Conservation (phyloP, 2,329 filamentous ascomycete genomes). For the Ophiostoma fasciatum region DNA sequence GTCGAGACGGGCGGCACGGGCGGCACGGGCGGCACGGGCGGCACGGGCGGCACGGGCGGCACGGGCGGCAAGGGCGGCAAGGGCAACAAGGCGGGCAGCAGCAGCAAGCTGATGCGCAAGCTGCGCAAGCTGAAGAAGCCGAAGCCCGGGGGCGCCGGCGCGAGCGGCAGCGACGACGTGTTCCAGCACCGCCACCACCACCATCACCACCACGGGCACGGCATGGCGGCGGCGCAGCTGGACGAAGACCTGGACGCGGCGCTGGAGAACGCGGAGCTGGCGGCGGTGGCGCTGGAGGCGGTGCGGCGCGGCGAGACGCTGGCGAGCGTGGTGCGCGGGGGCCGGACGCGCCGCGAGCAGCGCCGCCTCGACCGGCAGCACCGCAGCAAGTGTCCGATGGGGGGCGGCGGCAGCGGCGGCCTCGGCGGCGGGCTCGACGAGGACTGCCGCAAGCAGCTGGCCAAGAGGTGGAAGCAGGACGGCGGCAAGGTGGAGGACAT, state of each 20-base stretch:
- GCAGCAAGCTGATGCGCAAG: too few relatives aligned
- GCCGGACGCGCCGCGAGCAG: too few relatives aligned
- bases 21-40: too few relatives aligned
- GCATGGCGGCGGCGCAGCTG: constrained; percentile 17
- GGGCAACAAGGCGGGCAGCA: constrained; percentile 1
- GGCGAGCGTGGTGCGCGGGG: constrained; percentile 18
- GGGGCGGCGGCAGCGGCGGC: constrained; percentile 3
- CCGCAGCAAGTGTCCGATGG: constrained; percentile 3
- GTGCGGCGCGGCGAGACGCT: constrained; percentile 28
- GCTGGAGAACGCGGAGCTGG: constrained; percentile 34
- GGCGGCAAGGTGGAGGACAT: not conserved
- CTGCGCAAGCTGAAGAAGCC: too few relatives aligned
- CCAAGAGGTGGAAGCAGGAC: not conserved
- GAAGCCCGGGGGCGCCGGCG: not conserved
- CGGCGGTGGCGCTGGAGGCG: constrained; percentile 29
- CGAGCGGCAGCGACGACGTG: constrained; percentile 2
- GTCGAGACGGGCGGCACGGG: constrained; percentile 12
- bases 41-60: not conserved
- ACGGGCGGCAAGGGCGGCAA: constrained; percentile 7
- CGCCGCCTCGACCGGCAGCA: too few relatives aligned
- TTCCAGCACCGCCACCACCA: not conserved
- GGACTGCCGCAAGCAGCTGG: constrained; percentile 1
- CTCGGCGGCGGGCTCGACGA: not conserved
- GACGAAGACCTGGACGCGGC: constrained; percentile 26
- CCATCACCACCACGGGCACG: constrained; percentile 11